These are phyloP conservation scores for Reutealis trisperma DNA, from an alignment of 345 rosid species.

Conservation along the genomic window DNA sequence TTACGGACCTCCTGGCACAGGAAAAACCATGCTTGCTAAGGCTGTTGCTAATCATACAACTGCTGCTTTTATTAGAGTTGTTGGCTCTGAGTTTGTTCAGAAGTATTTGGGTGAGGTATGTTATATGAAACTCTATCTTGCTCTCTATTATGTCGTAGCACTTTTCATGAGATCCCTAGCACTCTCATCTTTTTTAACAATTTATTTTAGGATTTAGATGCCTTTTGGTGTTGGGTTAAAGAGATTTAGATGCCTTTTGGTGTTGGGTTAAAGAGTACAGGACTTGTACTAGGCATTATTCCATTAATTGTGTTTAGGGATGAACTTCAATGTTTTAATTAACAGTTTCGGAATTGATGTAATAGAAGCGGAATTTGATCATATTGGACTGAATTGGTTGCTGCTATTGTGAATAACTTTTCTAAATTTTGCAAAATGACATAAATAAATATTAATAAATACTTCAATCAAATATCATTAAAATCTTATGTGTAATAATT, in stretches of 20 bases:
- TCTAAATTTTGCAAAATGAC: no score
- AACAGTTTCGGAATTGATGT: no score
- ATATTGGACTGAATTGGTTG: no score
- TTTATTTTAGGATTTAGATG: neutral
- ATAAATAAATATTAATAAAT: no score
- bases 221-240: neutral
- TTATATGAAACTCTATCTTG: neutral
- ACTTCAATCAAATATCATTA: no score
- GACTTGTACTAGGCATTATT: no score
- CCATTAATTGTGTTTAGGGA: no score
- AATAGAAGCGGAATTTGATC: no score
- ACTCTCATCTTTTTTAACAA: neutral
- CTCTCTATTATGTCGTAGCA: neutral
- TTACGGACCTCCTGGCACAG: constrained; percentile 98
- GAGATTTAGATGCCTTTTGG: no score
- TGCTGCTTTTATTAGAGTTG: constrained; percentile 97
- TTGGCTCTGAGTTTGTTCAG: constrained; percentile 98
- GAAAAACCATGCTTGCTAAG: constrained; percentile 98
- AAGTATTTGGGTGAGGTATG: constrained; percentile 95
- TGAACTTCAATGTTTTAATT: no score
- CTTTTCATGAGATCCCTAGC: neutral
- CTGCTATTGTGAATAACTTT: no score
- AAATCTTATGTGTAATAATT: no score
- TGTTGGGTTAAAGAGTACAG: neutral
- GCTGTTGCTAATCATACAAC: constrained; percentile 98